Base-by-base conservation (phyloP, 768 basidiomycete genomes). In the Boletus speciosus region DNA sequence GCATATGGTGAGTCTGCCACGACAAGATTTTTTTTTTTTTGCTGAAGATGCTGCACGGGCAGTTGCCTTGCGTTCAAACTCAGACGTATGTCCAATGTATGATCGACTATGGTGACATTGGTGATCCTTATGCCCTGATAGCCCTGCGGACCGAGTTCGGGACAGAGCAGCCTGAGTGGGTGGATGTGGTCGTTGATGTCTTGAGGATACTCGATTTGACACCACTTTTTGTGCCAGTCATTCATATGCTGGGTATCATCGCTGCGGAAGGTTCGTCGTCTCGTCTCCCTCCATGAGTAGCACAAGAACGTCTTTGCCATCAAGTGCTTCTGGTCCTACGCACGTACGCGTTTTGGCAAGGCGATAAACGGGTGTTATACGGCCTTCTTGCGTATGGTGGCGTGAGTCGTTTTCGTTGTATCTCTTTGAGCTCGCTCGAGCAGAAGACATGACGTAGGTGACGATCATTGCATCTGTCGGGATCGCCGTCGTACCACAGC, bases 291-390 rank as follows among this genome's bases (percentile, higher is more conserved):
- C 12, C n/a, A 2, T 16, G 27, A 29, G 4, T 14, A 8, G 21
- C 14, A 3, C 27, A 31, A 40, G 37, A 41, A 45, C 11, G 7
- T 42, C 19, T 35, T 14, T 32, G 15, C 35, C 12, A 19, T 15
- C 19, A 36, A 64, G 62, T 39, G 21, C 55, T 63, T 32, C 49
- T 63, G 2, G 10, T 55, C 46, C 23, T 63, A n/a, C 58, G 59
- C 52, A 64, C 62, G 6, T 61, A 54, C 40, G 62, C 62, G 1
- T 64, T 61, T 10, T 63, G 62, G 62, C 40, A 54, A 27, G 38
- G 56, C 14, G 34, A 57, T 25, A 63, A 46, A 29, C 32, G 39
- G 5, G 10, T 63, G 9, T 38, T 52, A 27, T 57, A 43, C 23
- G 58, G 53, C 21, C 59, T 65, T 19, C 16, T 43, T 14, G 5